Conservation (phyloP, 768 basidiomycete species). For the Hypholoma sublateritium region DNA sequence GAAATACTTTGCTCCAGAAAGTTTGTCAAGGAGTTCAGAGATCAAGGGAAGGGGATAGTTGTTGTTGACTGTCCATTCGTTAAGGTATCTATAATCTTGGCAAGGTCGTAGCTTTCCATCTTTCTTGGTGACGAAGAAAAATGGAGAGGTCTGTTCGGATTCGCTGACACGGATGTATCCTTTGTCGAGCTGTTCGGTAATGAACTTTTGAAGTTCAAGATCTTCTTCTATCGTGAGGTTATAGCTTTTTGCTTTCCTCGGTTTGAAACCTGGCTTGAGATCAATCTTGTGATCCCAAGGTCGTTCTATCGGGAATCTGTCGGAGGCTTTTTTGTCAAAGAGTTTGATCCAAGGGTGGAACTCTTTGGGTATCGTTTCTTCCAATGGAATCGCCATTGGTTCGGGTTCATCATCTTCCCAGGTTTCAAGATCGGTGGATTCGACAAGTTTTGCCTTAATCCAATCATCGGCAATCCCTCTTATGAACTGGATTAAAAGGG, state of each 20-base stretch:
- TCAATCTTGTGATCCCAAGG: slow-evolving; percentile 10
- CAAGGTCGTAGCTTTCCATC: too few relatives aligned
- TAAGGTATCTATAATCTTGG: slow-evolving; percentile 33
- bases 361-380: not conserved
- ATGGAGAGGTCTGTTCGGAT: slow-evolving; percentile 17
- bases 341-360: not conserved
- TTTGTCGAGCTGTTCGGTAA: slow-evolving; percentile 23
- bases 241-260: not conserved
- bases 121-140: slow-evolving; percentile 27
- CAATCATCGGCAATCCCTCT: not conserved
- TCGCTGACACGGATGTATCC: slow-evolving; percentile 20
- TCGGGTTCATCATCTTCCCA: too few relatives aligned
- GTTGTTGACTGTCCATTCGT: slow-evolving; percentile 33
- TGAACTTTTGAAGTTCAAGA: slow-evolving; percentile 17
- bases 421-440: too few relatives aligned
- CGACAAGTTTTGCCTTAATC: not conserved
- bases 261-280: not conserved
- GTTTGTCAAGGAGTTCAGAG: slow-evolving; percentile 23
- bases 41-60: slow-evolving; percentile 36
- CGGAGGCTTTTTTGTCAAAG: slow-evolving; percentile 3
- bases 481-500: not conserved
- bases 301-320: slow-evolving; percentile 1
- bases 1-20: slow-evolving; percentile 26
- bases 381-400: too few relatives aligned
- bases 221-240: slow-evolving; percentile 22